These are phyloP conservation scores for Podaxis mareebaensis DNA, from an alignment of 768 basidiomycete species.

Conservation along the genomic window DNA sequence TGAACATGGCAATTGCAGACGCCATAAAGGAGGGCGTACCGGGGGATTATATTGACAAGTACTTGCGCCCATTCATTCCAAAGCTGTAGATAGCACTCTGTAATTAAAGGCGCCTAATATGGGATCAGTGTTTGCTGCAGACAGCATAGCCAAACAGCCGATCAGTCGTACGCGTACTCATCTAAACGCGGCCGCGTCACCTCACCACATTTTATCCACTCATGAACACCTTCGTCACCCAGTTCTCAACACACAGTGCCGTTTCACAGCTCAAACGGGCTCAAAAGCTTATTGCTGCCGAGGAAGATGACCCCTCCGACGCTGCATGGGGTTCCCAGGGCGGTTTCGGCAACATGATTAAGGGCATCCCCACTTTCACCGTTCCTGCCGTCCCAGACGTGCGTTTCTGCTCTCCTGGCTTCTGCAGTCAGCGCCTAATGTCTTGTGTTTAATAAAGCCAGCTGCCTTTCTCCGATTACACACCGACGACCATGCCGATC, in stretches of 20 bases:
- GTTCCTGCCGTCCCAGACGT: conserved; percentile 79
- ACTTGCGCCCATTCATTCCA: conserved; percentile 45
- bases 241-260: conserved; percentile 61
- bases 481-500: conserved; percentile 95
- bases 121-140: conserved; percentile 15
- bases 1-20: conserved; percentile 47
- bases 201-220: conserved; percentile 24
- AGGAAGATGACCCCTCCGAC: conserved; percentile 67
- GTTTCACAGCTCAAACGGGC: conserved; percentile 50
- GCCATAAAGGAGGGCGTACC: conserved; percentile 40
- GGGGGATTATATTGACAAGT: conserved; percentile 42
- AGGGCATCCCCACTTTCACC: conserved; percentile 70
- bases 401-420: conserved; percentile 30
- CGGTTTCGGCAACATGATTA: conserved; percentile 76
- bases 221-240: conserved; percentile 74
- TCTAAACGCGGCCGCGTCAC: conserved; percentile 45
- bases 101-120: background rate
- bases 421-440: conserved; percentile 2
- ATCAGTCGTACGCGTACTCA: conserved; percentile 36
- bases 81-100: background rate
- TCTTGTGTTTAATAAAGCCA: conserved; percentile 53
- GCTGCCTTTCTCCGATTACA: conserved; percentile 88
- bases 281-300: conserved; percentile 43
- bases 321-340: conserved; percentile 81
- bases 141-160: conserved; percentile 31